Percentiles rank a stretch among this genome's conserved stretches.
Evolutionary conservation across 768 basidiomycete species (phyloP).

Genomic region (Phylloporus arenicola): DNA sequence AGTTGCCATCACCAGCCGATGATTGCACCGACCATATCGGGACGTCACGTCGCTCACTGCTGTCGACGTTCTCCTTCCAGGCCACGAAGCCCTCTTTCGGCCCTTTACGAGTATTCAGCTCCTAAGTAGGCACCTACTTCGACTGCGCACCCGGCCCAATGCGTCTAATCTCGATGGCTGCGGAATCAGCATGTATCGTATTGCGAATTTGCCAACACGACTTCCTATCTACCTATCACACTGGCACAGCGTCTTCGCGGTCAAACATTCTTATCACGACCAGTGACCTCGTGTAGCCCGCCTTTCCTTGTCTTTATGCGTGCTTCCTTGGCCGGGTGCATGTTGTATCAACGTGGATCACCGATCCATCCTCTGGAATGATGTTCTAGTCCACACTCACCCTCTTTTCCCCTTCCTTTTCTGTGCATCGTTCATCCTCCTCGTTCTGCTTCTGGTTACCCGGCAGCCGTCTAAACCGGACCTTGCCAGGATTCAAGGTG

Average conservation of each 20-base stretch:
- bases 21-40: not conserved
- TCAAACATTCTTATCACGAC: not conserved
- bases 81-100: constrained; percentile 2
- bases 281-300: not conserved
- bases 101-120: not conserved
- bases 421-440: constrained; percentile 1
- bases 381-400: not conserved
- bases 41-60: not conserved
- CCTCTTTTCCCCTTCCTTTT: not conserved
- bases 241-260: not conserved
- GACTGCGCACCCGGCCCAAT: not conserved
- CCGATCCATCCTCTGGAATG: constrained; percentile 4
- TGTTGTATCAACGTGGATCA: constrained; percentile 15
- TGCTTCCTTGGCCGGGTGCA: constrained; percentile 2
- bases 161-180: constrained; percentile 11
- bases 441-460: constrained; percentile 1
- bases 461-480: constrained; percentile 7
- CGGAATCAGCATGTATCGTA: constrained; percentile 8
- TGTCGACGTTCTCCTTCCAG: constrained; percentile 6
- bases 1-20: not conserved
- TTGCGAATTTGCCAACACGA: not conserved
- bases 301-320: not conserved
- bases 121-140: not conserved
- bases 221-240: not conserved
- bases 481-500: constrained; percentile 1